Evolutionary conservation across 768 basidiomycete species (phyloP), one percentile per base, ranked within the genome.

Genomic region (Neoboletus subvelutipes): DNA sequence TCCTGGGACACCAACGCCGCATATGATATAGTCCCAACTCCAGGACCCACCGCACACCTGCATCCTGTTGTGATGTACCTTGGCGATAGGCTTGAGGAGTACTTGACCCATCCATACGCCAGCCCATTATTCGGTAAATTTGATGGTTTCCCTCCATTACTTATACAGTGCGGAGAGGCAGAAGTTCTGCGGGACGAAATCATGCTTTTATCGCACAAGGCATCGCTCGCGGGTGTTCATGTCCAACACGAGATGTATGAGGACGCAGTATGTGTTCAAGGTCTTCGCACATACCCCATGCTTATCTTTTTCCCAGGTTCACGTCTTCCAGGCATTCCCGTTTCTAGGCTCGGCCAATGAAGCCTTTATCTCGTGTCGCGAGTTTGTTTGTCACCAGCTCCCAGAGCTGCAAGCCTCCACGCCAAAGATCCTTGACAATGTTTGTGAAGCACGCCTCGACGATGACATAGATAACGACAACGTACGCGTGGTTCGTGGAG

Each of bases 131-230:
- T 99, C 64, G 96, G 97, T 20, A 84, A 94, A 68, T 88, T 95
- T 58, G 75, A 78, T 11, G 90, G 88, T 9, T 76, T 99, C 18
- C 96, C 96, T 11, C 96, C 96, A 0, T 69, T 98, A 66, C 80
- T 98, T 12, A 88, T 98, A 41, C 94, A 96, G 69, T 87, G 86
- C 2, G 96, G 96, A 18, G 96, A 98, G 59, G 88, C 92, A 1
- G 96, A 99, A 69, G 93, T 97, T 0, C 78, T 99, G n/a, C 79
- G 94, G 28, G 96, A 99, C 65, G 96, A 98, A 70, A 88, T 92
- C 24, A 88, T 88, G 17, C 80, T 99, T 10, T 71, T 98, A 28
- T 94, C 95, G 1, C 92, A 96, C 74, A 99, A 99, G 70, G 97
- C 97, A 12, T 83, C 86, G 5, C 70, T 90, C 28, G 85, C 90